Base-by-base conservation (phyloP, 2,329 filamentous ascomycete species). In the Lasiodiplodia theobromae region DNA sequence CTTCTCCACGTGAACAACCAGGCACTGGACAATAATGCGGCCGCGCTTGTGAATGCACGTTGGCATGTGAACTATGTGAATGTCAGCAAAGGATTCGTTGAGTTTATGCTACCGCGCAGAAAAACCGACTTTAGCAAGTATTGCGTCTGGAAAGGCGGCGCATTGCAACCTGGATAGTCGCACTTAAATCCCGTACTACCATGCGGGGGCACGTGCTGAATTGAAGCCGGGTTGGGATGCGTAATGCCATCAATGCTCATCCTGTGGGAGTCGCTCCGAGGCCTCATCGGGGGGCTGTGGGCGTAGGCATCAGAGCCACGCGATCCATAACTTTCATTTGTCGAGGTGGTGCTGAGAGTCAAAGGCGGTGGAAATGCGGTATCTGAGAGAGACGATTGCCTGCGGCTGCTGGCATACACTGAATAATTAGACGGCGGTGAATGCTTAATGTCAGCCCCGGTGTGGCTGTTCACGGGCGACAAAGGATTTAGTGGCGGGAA, bases 81-180 rank as follows among this genome's bases (percentile, higher is more conserved):
- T 18, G 47, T 68, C 23, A 68, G 66, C 21, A 23, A 12, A 11
- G 21, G 2, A 8, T n/a, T 12, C 47, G 4, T 52, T 11, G 11
- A 47, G n/a, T n/a, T 21, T 16, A 47, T 11, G 28, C 49, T 10
- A 53, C 14, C 16, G 21, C 62, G 3, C 34, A 53, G 31, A 18
- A 51, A 2, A 16, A 77, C 86, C 78, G 76, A 89, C 87, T 93
- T 95, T 25, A 95, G 82, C 11, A 95, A 83, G 80, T 90, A 90
- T 71, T 90, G 88, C 0, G 92, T 96, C 74, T 93, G 91, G 72
- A 96, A 96, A 0, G 92, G 89, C 37, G 84, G 80, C 1, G 92
- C 92, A 47, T 78, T 91, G 77, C 92, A 96, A 10, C 89, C 90
- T 8, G 83, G 80, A 75, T 85, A 82, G 81, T 73, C 79, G 77